Percentiles rank a stretch among this genome's conserved stretches.
phyloP scores from a whole-genome alignment of 2,329 filamentous ascomycete species.

The Arachnopeziza araneosa region DNA sequence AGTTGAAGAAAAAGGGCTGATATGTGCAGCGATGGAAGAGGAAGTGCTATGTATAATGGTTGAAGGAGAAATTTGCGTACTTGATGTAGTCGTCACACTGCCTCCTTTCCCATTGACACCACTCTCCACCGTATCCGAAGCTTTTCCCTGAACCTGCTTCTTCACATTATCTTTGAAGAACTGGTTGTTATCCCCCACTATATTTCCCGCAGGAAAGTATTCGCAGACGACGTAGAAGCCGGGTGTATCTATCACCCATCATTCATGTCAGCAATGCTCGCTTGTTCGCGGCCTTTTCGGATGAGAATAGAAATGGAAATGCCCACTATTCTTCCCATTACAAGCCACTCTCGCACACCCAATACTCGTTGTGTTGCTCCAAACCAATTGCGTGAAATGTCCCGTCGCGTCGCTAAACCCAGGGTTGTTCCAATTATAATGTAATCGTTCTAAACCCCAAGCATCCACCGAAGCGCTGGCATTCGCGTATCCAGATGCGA shows the following conservation, averaged over 20 bases:
- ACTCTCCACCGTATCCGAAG: conserved; percentile 23
- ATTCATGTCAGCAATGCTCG: neutral
- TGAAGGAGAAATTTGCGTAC: neutral
- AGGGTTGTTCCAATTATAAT: conserved; percentile 53
- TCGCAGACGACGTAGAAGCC: conserved; percentile 67
- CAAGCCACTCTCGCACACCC: conserved; percentile 46
- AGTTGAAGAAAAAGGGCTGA: neutral
- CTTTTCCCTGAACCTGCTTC: conserved; percentile 17
- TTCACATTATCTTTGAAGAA: conserved; percentile 36
- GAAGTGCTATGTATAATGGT: too few relatives aligned
- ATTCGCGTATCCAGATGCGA: conserved; percentile 61
- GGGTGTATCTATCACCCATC: conserved; percentile 13
- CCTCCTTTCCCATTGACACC: neutral
- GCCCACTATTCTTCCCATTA: conserved; percentile 30
- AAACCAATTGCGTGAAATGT: conserved; percentile 70
- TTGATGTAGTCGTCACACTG: neutral
- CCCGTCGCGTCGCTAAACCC: conserved; percentile 57
- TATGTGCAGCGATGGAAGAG: too few relatives aligned
- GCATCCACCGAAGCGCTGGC: conserved; percentile 53
- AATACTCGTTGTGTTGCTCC: conserved; percentile 55
- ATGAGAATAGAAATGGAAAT: neutral
- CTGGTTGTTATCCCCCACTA: conserved; percentile 46
- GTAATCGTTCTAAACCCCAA: conserved; percentile 57
- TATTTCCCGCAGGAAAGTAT: conserved; percentile 63
- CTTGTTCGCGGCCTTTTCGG: too few relatives aligned